Evolutionary conservation across 176 grass and related monocot species (phyloP).

Genomic region (Aegilops tauschii): DNA sequence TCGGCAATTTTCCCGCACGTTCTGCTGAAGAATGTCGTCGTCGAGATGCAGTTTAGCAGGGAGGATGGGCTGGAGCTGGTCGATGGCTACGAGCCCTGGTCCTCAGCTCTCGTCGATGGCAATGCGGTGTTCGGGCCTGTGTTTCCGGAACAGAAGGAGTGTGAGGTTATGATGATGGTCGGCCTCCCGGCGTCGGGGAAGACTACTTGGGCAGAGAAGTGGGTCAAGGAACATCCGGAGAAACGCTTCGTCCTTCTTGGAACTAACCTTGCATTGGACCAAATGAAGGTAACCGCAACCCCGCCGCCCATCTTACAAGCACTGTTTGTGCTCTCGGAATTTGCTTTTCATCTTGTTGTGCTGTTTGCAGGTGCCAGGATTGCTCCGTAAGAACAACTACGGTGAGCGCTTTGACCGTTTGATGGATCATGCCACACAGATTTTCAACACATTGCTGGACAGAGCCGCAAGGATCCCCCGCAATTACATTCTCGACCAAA

Average conservation of each 20-base stretch:
- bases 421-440: slow-evolving; percentile 51
- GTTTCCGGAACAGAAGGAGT: slow-evolving; percentile 34
- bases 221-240: slow-evolving; percentile 51
- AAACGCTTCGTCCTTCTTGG: slow-evolving; percentile 62
- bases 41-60: slow-evolving; percentile 55
- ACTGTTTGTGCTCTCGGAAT: background rate
- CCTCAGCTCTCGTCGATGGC: slow-evolving; percentile 21
- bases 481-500: slow-evolving; percentile 71
- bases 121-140: slow-evolving; percentile 39
- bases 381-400: slow-evolving; percentile 59
- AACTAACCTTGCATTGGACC: slow-evolving; percentile 64
- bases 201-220: slow-evolving; percentile 65
- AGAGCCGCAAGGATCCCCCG: slow-evolving; percentile 54
- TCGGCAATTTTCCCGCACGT: slow-evolving; percentile 64
- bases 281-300: slow-evolving; percentile 58
- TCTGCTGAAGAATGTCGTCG: slow-evolving; percentile 60
- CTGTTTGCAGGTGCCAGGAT: slow-evolving; percentile 50
- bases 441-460: slow-evolving; percentile 61
- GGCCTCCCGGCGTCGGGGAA: slow-evolving; percentile 73
- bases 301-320: background rate
- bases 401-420: slow-evolving; percentile 64
- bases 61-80: slow-evolving; percentile 55
- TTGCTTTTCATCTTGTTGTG: slow-evolving; percentile 9
- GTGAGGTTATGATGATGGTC: slow-evolving; percentile 65
- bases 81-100: slow-evolving; percentile 57